Conservation (phyloP, 2,329 filamentous ascomycete genomes). For the Fusarium acutatum region DNA sequence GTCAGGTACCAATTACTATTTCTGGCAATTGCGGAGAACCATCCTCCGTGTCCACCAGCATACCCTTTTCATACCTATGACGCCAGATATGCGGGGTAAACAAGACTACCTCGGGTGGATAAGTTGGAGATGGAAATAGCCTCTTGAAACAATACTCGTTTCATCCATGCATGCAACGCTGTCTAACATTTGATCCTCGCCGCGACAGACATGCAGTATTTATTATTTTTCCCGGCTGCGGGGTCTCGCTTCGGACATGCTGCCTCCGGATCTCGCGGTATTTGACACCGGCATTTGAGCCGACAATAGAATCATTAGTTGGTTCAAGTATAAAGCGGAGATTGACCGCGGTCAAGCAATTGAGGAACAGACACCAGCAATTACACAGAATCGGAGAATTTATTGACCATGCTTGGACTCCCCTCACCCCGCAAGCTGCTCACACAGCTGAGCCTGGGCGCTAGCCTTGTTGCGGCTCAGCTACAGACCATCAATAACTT, state of each 20-base stretch:
- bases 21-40: background rate
- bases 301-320: background rate
- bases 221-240: background rate
- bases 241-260: background rate
- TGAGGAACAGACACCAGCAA: background rate
- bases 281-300: background rate
- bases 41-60: background rate
- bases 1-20: background rate
- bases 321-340: background rate
- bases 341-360: background rate
- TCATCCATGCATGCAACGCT: background rate
- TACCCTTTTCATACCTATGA: background rate
- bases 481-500: conserved; percentile 16
- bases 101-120: background rate
- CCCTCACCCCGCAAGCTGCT: background rate
- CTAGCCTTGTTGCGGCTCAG: conserved; percentile 9
- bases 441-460: conserved; percentile 1
- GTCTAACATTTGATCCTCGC: background rate
- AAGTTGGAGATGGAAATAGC: background rate
- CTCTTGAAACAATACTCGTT: background rate
- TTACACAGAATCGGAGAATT: background rate
- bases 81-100: background rate
- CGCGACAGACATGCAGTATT: background rate
- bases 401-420: background rate
- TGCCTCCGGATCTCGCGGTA: background rate